Evolutionary conservation across 441 rosid species (phyloP).

Genomic region (Erysimum pusillum): DNA sequence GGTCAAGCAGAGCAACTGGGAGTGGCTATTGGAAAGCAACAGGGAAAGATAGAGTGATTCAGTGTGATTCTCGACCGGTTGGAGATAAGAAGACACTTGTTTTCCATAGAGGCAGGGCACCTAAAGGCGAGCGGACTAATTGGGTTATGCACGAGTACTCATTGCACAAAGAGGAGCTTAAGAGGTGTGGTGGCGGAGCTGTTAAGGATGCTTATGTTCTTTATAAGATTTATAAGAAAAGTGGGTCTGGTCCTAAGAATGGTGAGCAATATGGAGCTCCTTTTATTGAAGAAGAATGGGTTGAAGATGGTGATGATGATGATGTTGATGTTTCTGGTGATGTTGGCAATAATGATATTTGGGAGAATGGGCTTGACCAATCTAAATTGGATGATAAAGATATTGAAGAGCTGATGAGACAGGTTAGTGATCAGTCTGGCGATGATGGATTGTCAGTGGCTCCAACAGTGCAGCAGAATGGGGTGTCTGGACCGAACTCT

Average conservation of each 20-base stretch:
- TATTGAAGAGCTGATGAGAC: conserved; percentile 58
- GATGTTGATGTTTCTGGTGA: conserved; percentile 36
- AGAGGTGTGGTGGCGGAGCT: conserved; percentile 68
- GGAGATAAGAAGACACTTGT: conserved; percentile 91
- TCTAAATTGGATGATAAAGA: conserved; percentile 39
- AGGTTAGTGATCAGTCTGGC: conserved; percentile 48
- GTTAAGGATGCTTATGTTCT: conserved; percentile 76
- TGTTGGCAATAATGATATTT: conserved; percentile 23
- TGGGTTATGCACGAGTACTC: conserved; percentile 98
- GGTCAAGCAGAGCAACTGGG: conserved; percentile 80
- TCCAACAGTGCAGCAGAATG: conserved; percentile 36
- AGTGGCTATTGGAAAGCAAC: conserved; percentile 92
- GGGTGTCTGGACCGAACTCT: conserved; percentile 44
- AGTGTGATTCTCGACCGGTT: conserved; percentile 62
- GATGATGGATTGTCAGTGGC: neutral
- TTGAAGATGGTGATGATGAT: conserved; percentile 50
- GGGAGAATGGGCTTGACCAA: conserved; percentile 30
- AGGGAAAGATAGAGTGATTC: conserved; percentile 74
- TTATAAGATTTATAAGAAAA: conserved; percentile 79
- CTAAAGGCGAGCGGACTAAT: conserved; percentile 76
- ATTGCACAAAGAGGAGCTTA: conserved; percentile 78
- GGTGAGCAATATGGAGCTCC: conserved; percentile 98
- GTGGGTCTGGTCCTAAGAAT: conserved; percentile 95
- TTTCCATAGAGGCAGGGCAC: conserved; percentile 85
- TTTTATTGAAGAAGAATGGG: conserved; percentile 88